phyloP scores from a whole-genome alignment of 202 grass and related monocot genomes.

The Setaria viridis region DNA sequence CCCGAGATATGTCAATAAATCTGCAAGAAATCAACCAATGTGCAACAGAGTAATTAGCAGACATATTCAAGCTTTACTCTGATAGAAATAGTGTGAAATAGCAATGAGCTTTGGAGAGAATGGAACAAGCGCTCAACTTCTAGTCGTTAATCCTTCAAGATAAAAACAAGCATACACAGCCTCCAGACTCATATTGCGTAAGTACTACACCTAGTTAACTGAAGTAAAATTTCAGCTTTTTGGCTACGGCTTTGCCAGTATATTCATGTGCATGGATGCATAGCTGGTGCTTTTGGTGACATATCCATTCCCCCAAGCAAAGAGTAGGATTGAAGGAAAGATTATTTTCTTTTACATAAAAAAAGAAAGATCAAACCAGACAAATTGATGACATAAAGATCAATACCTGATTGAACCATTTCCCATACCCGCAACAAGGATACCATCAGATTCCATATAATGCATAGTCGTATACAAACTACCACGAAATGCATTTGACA shows the following conservation, averaged over 20 bases:
- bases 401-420: slow-evolving; percentile 92
- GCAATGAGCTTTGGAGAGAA: slow-evolving; percentile 9
- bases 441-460: slow-evolving; percentile 74
- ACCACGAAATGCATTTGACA: slow-evolving; percentile 87
- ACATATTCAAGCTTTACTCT: neutral
- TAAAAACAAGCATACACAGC: slow-evolving; percentile 15
- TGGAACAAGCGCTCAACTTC: slow-evolving; percentile 27
- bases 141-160: slow-evolving; percentile 3
- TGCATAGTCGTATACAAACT: slow-evolving; percentile 88
- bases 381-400: slow-evolving; percentile 23
- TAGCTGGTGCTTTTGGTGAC: neutral
- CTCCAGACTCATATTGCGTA: slow-evolving; percentile 1
- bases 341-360: slow-evolving; percentile 20
- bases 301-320: slow-evolving; percentile 17
- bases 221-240: slow-evolving; percentile 11
- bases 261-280: neutral
- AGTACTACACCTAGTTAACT: slow-evolving; percentile 7
- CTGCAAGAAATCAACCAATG: slow-evolving; percentile 60
- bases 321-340: neutral
- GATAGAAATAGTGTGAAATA: slow-evolving; percentile 19
- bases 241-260: neutral
- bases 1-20: slow-evolving; percentile 85
- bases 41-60: slow-evolving; percentile 32
- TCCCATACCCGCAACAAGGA: slow-evolving; percentile 93
- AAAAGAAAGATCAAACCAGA: slow-evolving; percentile 9